These are phyloP conservation scores for Podospora anserina DNA, from an alignment of 495 filamentous ascomycete species.

Conservation along the genomic window DNA sequence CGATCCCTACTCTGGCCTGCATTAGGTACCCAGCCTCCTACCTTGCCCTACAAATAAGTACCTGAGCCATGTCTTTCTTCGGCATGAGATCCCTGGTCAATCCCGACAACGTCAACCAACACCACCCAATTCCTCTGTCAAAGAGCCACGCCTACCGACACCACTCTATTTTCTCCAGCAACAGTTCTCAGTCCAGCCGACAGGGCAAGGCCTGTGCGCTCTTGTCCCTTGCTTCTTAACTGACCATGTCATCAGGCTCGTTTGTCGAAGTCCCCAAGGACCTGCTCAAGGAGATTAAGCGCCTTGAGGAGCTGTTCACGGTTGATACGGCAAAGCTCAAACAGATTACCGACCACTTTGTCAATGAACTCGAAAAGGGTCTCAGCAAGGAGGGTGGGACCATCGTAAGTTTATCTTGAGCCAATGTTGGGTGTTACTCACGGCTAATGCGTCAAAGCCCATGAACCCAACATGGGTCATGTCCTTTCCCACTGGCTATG, in stretches of 20 bases:
- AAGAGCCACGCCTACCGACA: constrained; percentile 14
- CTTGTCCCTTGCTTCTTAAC: constrained; percentile 9
- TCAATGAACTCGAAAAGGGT: constrained; percentile 83
- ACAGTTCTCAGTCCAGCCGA: constrained; percentile 15
- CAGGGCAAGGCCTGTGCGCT: constrained; percentile 28
- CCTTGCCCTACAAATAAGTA: not conserved
- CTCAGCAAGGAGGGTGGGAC: constrained; percentile 83
- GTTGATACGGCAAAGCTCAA: constrained; percentile 78
- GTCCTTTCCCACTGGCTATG: constrained; percentile 83
- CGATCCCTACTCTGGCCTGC: not conserved
- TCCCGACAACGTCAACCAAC: constrained; percentile 7
- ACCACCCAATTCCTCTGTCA: constrained; percentile 18
- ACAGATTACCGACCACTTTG: constrained; percentile 82
- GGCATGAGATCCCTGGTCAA: constrained; percentile 19
- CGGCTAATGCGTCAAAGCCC: constrained; percentile 55
- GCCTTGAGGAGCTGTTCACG: constrained; percentile 81
- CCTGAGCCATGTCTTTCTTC: not conserved
- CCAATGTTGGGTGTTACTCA: not conserved
- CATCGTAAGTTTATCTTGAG: constrained; percentile 64
- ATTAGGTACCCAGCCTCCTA: not conserved
- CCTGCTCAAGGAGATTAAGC: constrained; percentile 76
- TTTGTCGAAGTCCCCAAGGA: constrained; percentile 67
- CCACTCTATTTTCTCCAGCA: constrained; percentile 16
- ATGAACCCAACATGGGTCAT: constrained; percentile 99
- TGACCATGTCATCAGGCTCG: constrained; percentile 35